Conservation (phyloP, 495 filamentous ascomycete genomes). For the Talaromyces wortmannii region DNA sequence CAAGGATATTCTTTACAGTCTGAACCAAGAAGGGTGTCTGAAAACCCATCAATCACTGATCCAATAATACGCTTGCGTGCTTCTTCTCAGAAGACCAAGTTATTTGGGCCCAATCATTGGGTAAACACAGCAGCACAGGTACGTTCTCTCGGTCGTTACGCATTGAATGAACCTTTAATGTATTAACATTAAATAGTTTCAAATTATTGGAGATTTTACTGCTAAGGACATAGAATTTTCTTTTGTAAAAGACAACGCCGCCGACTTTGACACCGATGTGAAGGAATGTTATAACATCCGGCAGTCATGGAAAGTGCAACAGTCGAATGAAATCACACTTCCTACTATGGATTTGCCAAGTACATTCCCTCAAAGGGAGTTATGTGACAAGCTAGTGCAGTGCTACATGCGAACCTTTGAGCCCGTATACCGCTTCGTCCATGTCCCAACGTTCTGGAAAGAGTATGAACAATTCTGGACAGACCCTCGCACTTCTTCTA, state of each 20-base stretch:
- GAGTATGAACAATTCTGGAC: slow-evolving; percentile 35
- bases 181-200: not conserved
- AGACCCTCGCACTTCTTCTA: slow-evolving; percentile 16
- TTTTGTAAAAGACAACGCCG: not conserved
- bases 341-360: slow-evolving; percentile 11
- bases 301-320: slow-evolving; percentile 10
- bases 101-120: slow-evolving; percentile 37
- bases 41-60: slow-evolving; percentile 4
- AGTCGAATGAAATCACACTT: slow-evolving; percentile 5
- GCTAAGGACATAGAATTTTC: slow-evolving; percentile 1
- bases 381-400: slow-evolving; percentile 32
- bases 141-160: not conserved
- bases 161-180: too few relatives aligned
- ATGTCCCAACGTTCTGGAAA: slow-evolving; percentile 36
- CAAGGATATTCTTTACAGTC: not conserved
- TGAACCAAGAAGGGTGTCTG: not conserved
- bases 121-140: slow-evolving; percentile 32
- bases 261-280: slow-evolving; percentile 8
- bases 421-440: slow-evolving; percentile 36
- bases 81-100: slow-evolving; percentile 20
- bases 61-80: slow-evolving; percentile 10
- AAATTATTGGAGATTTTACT: not conserved
- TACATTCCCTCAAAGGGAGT: slow-evolving; percentile 10
- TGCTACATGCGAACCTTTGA: slow-evolving; percentile 43
- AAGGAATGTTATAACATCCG: slow-evolving; percentile 13